These are phyloP conservation scores for Colletotrichum sojae DNA, from an alignment of 2,329 filamentous ascomycete genomes.

Conservation along the genomic window DNA sequence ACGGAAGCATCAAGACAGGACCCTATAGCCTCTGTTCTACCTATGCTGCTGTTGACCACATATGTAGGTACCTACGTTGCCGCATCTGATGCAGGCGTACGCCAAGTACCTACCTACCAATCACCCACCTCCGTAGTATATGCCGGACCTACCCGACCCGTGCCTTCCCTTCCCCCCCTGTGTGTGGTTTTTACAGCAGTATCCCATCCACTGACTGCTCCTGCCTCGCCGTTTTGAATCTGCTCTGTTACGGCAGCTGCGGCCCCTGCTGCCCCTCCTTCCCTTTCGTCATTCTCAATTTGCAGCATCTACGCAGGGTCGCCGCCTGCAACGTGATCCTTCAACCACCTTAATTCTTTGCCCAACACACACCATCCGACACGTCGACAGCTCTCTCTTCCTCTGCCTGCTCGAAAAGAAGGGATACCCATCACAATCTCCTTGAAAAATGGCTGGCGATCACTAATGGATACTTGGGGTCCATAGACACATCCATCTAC, in stretches of 20 bases:
- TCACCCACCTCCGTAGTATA: too few relatives aligned
- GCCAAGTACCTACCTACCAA: too few relatives aligned
- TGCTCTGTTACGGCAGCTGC: not conserved
- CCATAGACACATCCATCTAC: not conserved
- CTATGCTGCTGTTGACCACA: too few relatives aligned
- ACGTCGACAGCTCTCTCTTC: not conserved
- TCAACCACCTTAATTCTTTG: not conserved
- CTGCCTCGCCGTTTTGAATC: conserved; percentile 7
- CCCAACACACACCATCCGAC: not conserved
- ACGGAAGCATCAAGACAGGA: too few relatives aligned
- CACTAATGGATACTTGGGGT: not conserved
- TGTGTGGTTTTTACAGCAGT: not conserved
- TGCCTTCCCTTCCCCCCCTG: not conserved
- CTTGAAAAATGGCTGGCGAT: conserved; percentile 5
- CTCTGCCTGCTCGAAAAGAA: conserved; percentile 1
- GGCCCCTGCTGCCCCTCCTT: not conserved
- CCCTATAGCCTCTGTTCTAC: too few relatives aligned
- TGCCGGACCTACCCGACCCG: not conserved
- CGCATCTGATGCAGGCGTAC: too few relatives aligned
- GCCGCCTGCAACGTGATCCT: not conserved
- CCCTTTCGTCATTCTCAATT: not conserved
- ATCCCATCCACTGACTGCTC: conserved; percentile 13
- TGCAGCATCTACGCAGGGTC: not conserved
- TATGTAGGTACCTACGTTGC: too few relatives aligned
- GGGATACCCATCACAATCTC: not conserved